A percentile compares a stretch with the other conserved stretches of the same genome.
Evolutionary conservation across 2,329 filamentous ascomycete species (phyloP).

Genomic region (Penicillium thymicola): DNA sequence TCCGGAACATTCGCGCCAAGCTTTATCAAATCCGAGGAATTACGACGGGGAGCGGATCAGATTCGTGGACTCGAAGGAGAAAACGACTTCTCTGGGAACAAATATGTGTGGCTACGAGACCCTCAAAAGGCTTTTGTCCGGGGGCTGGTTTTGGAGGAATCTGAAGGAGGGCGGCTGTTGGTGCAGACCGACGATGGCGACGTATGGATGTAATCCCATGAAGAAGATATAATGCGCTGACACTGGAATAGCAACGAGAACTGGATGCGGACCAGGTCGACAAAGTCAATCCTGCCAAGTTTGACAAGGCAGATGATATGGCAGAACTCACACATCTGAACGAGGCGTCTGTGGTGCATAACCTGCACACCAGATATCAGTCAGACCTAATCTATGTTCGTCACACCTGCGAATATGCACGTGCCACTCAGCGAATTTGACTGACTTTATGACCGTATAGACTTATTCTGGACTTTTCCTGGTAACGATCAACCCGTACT

Average conservation of each 20-base stretch:
- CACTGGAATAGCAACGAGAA: slow-evolving; percentile 67
- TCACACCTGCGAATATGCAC: slow-evolving; percentile 9
- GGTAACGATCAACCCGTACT: slow-evolving; percentile 96
- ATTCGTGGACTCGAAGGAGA: slow-evolving; percentile 83
- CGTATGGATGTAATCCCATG: slow-evolving; percentile 51
- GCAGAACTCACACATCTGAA: slow-evolving; percentile 97
- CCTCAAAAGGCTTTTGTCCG: slow-evolving; percentile 82
- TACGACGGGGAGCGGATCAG: slow-evolving; percentile 56
- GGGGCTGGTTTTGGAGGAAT: slow-evolving; percentile 85
- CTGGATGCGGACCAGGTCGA: slow-evolving; percentile 84
- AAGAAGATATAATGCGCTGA: slow-evolving; percentile 18
- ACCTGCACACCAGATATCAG: slow-evolving; percentile 91
- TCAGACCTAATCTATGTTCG: slow-evolving; percentile 82
- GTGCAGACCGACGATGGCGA: slow-evolving; percentile 93
- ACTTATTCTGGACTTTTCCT: slow-evolving; percentile 97
- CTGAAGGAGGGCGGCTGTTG: slow-evolving; percentile 64
- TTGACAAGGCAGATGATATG: slow-evolving; percentile 99
- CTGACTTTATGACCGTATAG: slow-evolving; percentile 38
- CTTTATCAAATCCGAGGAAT: slow-evolving; percentile 87
- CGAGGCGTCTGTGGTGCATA: slow-evolving; percentile 96
- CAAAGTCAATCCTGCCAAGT: slow-evolving; percentile 98
- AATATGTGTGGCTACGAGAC: slow-evolving; percentile 97
- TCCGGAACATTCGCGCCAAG: slow-evolving; percentile 90
- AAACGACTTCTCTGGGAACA: slow-evolving; percentile 97
- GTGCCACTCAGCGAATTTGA: not conserved